Percentiles rank a stretch among this genome's conserved stretches.
These are phyloP conservation scores for Climacium dendroides DNA, from an alignment of 225 moss, liverwort and hornwort species.

Conservation along the genomic window DNA sequence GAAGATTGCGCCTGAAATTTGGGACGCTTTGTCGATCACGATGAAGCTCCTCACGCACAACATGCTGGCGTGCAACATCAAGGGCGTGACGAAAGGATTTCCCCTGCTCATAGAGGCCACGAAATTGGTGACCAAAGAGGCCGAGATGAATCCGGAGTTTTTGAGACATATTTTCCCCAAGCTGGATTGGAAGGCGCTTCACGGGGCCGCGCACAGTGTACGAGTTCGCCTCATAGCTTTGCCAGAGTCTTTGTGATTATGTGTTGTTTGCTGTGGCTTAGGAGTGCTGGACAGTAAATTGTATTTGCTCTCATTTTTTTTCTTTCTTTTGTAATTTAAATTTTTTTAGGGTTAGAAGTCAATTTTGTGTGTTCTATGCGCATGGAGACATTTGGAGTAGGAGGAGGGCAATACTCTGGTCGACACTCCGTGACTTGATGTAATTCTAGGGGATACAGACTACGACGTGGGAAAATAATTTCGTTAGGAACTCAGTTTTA, in stretches of 20 bases:
- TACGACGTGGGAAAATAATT: too few species aligned
- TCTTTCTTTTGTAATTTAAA: background rate
- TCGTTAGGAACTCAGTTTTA: background rate
- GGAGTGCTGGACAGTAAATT: background rate
- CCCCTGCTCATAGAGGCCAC: conserved; percentile 65
- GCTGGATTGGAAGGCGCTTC: conserved; percentile 98
- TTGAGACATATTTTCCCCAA: conserved; percentile 64
- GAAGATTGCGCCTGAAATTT: too few species aligned
- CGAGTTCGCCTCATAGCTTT: background rate
- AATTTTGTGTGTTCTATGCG: background rate
- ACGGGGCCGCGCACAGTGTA: conserved; percentile 73
- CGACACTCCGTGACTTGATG: background rate
- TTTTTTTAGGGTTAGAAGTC: background rate
- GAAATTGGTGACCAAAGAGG: conserved; percentile 57
- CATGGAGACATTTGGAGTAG: background rate
- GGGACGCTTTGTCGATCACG: background rate
- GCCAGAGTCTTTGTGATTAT: background rate
- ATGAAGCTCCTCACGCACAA: conserved; percentile 95
- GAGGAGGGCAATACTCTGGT: background rate
- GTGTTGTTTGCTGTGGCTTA: background rate
- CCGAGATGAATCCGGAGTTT: conserved; percentile 78
- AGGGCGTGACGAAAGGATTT: conserved; percentile 78
- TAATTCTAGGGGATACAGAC: background rate
- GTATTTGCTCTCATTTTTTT: background rate
- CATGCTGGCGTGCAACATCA: conserved; percentile 42